Evolutionary conservation across 345 rosid genomes (phyloP).

Genomic region (Pistacia vera): DNA sequence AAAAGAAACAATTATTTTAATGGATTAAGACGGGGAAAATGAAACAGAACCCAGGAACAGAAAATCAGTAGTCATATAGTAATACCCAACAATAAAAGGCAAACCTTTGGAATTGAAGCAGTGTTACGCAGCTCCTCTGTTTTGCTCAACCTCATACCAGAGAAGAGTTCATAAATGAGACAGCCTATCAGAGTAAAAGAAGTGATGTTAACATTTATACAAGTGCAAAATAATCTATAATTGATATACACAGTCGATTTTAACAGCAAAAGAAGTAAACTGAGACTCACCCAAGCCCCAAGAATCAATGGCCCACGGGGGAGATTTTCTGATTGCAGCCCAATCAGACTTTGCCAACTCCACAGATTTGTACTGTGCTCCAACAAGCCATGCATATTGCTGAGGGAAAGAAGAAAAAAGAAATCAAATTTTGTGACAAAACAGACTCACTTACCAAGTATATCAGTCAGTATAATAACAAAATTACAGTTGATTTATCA

Average conservation of each 20-base stretch:
- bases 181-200: constrained; percentile 58
- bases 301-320: constrained; percentile 97
- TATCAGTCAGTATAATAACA: neutral
- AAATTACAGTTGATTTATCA: neutral
- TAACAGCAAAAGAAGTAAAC: neutral
- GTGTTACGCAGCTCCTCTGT: constrained; percentile 98
- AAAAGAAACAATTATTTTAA: neutral
- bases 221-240: constrained; percentile 4
- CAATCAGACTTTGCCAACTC: constrained; percentile 93
- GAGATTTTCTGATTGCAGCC: constrained; percentile 87
- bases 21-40: neutral
- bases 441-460: neutral
- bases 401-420: constrained; percentile 24
- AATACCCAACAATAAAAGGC: neutral
- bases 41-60: neutral
- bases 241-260: neutral
- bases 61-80: neutral
- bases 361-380: constrained; percentile 89
- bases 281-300: constrained; percentile 93
- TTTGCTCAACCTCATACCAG: constrained; percentile 77
- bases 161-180: constrained; percentile 91
- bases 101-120: constrained; percentile 92
- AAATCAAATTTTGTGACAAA: constrained; percentile 9
- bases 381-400: constrained; percentile 97
- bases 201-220: neutral